Evolutionary conservation across 1,284 basidiomycete species (phyloP).

Genomic region (Blastosporella zonata): DNA sequence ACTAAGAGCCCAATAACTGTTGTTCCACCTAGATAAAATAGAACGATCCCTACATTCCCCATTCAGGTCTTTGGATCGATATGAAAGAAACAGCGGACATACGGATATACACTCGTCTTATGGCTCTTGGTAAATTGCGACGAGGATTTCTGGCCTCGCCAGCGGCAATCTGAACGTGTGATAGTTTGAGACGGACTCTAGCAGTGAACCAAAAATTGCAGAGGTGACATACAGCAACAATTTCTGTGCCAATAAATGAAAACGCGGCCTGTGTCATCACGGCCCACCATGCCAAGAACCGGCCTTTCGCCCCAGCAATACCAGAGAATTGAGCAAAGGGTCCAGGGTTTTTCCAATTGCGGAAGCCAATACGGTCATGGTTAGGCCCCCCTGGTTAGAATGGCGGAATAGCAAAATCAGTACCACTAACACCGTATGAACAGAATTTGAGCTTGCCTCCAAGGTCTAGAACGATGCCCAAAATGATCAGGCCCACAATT

Average conservation of each 20-base stretch:
- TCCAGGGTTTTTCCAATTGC: slow-evolving; percentile 73
- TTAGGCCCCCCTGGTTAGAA: slow-evolving; percentile 38
- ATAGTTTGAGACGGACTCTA: neutral
- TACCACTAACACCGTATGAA: no score
- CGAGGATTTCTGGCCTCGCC: slow-evolving; percentile 73
- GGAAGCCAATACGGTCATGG: slow-evolving; percentile 52
- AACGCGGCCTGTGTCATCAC: slow-evolving; percentile 79
- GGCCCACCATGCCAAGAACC: slow-evolving; percentile 67
- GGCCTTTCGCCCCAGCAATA: slow-evolving; percentile 58
- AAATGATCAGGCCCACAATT: slow-evolving; percentile 61
- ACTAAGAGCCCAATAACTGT: slow-evolving; percentile 77
- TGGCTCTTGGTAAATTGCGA: slow-evolving; percentile 65
- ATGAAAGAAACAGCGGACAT: slow-evolving; percentile 22
- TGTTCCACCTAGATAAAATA: slow-evolving; percentile 67
- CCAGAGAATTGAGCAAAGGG: slow-evolving; percentile 60
- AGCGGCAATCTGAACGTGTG: slow-evolving; percentile 62
- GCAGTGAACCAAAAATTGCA: neutral
- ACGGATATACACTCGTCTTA: slow-evolving; percentile 75
- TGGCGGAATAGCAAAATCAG: neutral
- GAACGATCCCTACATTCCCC: slow-evolving; percentile 56
- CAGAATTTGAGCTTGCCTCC: slow-evolving; percentile 47
- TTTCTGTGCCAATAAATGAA: slow-evolving; percentile 77
- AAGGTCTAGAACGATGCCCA: slow-evolving; percentile 71
- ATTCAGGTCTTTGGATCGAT: no score
- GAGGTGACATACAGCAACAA: slow-evolving; percentile 70